These are phyloP conservation scores for Alliaria petiolata DNA, from an alignment of 345 rosid genomes.

Conservation along the genomic window DNA sequence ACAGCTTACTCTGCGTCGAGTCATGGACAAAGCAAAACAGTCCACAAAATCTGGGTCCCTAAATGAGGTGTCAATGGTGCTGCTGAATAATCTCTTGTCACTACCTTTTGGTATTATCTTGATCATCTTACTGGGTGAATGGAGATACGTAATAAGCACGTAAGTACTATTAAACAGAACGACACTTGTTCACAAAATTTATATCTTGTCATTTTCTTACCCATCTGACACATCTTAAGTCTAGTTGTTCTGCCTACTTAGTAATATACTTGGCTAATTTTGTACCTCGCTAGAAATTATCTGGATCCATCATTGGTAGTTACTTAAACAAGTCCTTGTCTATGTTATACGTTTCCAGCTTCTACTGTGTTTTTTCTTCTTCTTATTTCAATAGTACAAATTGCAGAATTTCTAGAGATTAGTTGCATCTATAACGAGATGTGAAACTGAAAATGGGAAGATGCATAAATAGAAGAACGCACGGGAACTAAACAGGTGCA, in stretches of 20 bases:
- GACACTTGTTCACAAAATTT: background rate
- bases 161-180: constrained; percentile 35
- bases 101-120: constrained; percentile 67
- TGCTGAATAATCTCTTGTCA: constrained; percentile 80
- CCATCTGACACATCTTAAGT: background rate
- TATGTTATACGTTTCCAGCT: too few relatives aligned
- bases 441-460: background rate
- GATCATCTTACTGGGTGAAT: constrained; percentile 65
- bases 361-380: background rate
- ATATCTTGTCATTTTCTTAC: background rate
- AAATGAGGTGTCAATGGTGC: constrained; percentile 88
- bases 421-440: background rate
- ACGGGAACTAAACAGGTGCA: background rate
- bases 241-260: background rate
- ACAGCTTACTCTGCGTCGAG: constrained; percentile 73
- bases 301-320: background rate
- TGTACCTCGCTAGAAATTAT: constrained; percentile 7
- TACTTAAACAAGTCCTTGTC: background rate
- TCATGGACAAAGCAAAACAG: constrained; percentile 93
- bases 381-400: background rate
- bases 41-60: constrained; percentile 66
- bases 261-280: background rate
- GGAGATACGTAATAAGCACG: constrained; percentile 67
- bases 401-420: background rate
- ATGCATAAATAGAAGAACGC: background rate